These are phyloP conservation scores for Arthrobotrys sphaeroides DNA, from an alignment of 2,329 filamentous ascomycete genomes.

Conservation along the genomic window DNA sequence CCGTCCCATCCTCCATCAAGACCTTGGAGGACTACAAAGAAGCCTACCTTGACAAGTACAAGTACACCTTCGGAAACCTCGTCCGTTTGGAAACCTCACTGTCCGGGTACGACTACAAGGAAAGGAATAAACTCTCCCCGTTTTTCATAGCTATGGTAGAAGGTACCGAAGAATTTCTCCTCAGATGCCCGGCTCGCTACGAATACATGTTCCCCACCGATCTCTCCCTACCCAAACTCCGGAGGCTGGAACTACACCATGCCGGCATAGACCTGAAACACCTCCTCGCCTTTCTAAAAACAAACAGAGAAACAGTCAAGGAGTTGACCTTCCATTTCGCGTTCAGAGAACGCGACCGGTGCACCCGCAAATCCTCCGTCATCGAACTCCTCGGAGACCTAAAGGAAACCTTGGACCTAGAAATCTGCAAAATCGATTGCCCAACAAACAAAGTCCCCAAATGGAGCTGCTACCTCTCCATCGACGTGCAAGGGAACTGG, in stretches of 20 bases:
- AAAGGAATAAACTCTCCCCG: slow-evolving; percentile 4
- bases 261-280: neutral
- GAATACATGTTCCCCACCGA: slow-evolving; percentile 9
- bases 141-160: slow-evolving; percentile 16
- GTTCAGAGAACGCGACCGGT: neutral
- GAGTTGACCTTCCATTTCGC: slow-evolving; percentile 12
- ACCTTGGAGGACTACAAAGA: neutral
- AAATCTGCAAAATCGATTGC: neutral
- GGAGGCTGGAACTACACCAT: slow-evolving; percentile 10
- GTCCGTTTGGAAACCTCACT: slow-evolving; percentile 15
- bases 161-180: slow-evolving; percentile 5
- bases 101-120: slow-evolving; percentile 18
- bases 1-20: neutral
- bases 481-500: slow-evolving; percentile 15
- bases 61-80: slow-evolving; percentile 7
- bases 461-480: slow-evolving; percentile 4
- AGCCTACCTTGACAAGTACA: slow-evolving; percentile 1
- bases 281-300: slow-evolving; percentile 10
- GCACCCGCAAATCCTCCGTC: neutral
- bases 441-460: neutral
- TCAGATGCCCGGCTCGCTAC: slow-evolving; percentile 6
- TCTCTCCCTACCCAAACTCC: neutral
- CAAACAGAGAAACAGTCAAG: slow-evolving; percentile 5
- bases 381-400: neutral
- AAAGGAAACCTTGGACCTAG: neutral